Conservation (phyloP, 805 yeast species). For the Blastobotrys americana region DNA sequence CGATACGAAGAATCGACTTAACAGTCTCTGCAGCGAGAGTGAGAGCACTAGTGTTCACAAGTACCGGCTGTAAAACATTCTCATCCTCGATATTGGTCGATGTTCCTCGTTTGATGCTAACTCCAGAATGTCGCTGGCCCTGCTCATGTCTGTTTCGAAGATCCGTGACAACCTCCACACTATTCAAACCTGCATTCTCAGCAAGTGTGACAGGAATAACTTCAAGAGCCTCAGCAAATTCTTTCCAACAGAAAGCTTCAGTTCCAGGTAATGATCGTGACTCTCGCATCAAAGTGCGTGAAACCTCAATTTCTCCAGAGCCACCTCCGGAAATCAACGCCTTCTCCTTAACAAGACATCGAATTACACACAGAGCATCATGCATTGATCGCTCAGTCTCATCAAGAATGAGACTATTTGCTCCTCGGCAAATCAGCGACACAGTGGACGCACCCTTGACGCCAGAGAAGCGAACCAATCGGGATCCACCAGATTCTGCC, state of each 20-base stretch:
- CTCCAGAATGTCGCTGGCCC: conserved; percentile 93
- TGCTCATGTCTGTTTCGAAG: conserved; percentile 82
- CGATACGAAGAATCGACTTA: conserved; percentile 90
- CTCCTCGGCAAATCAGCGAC: conserved; percentile 90
- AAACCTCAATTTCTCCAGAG: conserved; percentile 90
- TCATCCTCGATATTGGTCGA: conserved; percentile 87
- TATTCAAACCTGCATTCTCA: conserved; percentile 90
- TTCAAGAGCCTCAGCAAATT: conserved; percentile 86
- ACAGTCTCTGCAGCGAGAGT: conserved; percentile 95
- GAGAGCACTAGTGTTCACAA: conserved; percentile 90
- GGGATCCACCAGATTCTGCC: conserved; percentile 81
- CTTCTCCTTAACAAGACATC: conserved; percentile 80
- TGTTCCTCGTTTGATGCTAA: conserved; percentile 88
- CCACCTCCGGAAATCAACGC: conserved; percentile 98
- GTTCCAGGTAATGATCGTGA: conserved; percentile 70
- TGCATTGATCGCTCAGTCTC: conserved; percentile 97
- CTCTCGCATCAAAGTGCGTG: conserved; percentile 66
- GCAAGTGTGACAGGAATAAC: conserved; percentile 91
- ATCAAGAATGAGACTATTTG: conserved; percentile 81
- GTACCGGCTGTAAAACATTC: conserved; percentile 92
- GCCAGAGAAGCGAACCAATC: conserved; percentile 68
- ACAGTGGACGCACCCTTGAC: conserved; percentile 43
- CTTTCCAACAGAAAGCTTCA: conserved; percentile 85
- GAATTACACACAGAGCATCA: conserved; percentile 90
- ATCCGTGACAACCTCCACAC: conserved; percentile 86